These are phyloP conservation scores for Dendrobium nobile DNA, from an alignment of 106 monocot species.

Conservation along the genomic window DNA sequence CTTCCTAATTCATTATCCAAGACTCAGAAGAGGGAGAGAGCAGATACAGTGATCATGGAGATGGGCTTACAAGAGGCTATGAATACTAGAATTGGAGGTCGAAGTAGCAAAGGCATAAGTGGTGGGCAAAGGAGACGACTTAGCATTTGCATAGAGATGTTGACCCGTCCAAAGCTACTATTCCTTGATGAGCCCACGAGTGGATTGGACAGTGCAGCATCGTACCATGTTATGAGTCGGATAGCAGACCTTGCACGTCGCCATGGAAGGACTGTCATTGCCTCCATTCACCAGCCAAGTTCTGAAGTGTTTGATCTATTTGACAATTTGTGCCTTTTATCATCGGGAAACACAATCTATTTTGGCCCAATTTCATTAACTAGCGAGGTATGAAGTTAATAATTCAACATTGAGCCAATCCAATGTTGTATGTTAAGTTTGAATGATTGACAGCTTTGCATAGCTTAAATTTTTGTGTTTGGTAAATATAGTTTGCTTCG, in stretches of 20 bases:
- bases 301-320: constrained; percentile 12
- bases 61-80: constrained; percentile 10
- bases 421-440: too few species aligned
- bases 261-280: constrained; percentile 12
- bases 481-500: too few species aligned
- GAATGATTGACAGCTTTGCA: too few species aligned
- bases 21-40: constrained; percentile 1
- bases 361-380: constrained; percentile 7
- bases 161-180: constrained; percentile 19
- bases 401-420: too few species aligned
- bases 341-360: constrained; percentile 11
- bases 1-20: background rate
- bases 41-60: constrained; percentile 10
- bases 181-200: constrained; percentile 43
- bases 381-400: background rate
- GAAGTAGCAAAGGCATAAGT: constrained; percentile 9
- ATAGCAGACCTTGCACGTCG: constrained; percentile 9
- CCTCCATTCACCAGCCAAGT: constrained; percentile 20
- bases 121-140: constrained; percentile 40
- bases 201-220: constrained; percentile 32
- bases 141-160: constrained; percentile 32
- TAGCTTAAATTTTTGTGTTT: too few species aligned
- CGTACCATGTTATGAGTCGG: constrained; percentile 14
- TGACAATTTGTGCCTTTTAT: constrained; percentile 2
- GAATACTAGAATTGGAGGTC: background rate